Conservation (phyloP, 225 moss, liverwort and hornwort genomes). For the Ulota crispa region DNA sequence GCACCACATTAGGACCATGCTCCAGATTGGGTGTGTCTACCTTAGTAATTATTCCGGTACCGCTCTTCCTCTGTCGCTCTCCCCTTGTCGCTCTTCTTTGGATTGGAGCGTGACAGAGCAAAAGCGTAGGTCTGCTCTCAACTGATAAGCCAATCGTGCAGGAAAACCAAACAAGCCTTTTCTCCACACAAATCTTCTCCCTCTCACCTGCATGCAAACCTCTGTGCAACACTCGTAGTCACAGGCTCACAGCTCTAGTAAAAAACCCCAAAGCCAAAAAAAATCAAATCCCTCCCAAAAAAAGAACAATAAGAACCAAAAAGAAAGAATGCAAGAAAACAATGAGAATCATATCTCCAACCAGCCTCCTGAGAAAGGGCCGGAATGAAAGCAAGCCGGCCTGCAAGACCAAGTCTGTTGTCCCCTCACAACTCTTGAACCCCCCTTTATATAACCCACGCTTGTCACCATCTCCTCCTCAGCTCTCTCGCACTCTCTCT, state of each 20-base stretch:
- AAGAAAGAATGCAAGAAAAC: too few relatives aligned
- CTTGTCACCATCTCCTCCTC: conserved; percentile 11
- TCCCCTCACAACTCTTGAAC: neutral
- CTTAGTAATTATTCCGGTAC: neutral
- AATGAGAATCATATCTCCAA: neutral
- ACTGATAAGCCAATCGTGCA: neutral
- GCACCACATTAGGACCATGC: too few relatives aligned
- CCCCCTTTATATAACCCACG: neutral
- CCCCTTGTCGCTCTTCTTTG: neutral
- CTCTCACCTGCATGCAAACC: neutral
- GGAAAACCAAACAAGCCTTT: neutral
- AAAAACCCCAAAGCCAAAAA: too few relatives aligned
- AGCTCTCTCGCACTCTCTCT: neutral
- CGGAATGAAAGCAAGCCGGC: neutral
- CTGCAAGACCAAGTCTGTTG: neutral
- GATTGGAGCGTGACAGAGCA: neutral
- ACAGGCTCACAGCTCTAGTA: too few relatives aligned
- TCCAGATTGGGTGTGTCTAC: too few relatives aligned
- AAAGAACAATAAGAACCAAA: too few relatives aligned
- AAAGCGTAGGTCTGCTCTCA: neutral
- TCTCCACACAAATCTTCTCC: neutral
- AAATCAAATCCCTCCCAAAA: too few relatives aligned
- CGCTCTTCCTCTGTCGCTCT: neutral
- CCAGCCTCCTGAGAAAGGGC: neutral
- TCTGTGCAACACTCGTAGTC: neutral